Evolutionary conservation across 768 basidiomycete genomes (phyloP), one percentile per base, ranked within the genome.

Genomic region (Boletus huronensis): DNA sequence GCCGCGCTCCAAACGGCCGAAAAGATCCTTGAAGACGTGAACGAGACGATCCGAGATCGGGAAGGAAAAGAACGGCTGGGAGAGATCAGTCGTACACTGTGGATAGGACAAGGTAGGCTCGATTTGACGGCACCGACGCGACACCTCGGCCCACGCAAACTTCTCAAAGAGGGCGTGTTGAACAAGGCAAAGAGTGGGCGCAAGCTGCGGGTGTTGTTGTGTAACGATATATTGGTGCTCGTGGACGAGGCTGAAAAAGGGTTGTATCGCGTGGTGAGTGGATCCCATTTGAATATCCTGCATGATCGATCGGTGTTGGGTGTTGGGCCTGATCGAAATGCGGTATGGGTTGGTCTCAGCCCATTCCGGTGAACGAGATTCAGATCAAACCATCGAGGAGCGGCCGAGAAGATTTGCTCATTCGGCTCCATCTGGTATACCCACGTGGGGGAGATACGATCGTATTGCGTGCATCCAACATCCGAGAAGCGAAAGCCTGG

Each of bases 121-220:
- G 93, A 98, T 67, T 74, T 98, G n/a, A 94, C 92, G 0, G 90
- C 88, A 0, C 88, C 91, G 0, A 98, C 96, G 6, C 82, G 90
- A 0, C 78, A 85, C 55, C 84, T 95, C 76, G 96, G 94, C 1
- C 73, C 80, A n/a, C 79, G 96, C 17, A 80, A 77, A 61, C 77
- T 99, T 10, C 55, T 97, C 31, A 90, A 84, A 57, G 89, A 98
- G 65, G 93, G 94, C 0, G 55, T 77, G 3, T 67, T 97, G 11
- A 72, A 76, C 60, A 98, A 98, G 68, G 79, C 88, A 1, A 94
- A 90, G 74, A 93, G 92, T 55, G 86, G 90, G 4, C 76, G 88
- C 48, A 90, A 83, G 66, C 70, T 98, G 42, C 79, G 84, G 38
- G 82, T 79, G 6, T 85, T 93, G 70, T 70, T 98, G 58, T 98